Conservation (phyloP, 2,329 filamentous ascomycete species). For the Sphaceloma murrayae region DNA sequence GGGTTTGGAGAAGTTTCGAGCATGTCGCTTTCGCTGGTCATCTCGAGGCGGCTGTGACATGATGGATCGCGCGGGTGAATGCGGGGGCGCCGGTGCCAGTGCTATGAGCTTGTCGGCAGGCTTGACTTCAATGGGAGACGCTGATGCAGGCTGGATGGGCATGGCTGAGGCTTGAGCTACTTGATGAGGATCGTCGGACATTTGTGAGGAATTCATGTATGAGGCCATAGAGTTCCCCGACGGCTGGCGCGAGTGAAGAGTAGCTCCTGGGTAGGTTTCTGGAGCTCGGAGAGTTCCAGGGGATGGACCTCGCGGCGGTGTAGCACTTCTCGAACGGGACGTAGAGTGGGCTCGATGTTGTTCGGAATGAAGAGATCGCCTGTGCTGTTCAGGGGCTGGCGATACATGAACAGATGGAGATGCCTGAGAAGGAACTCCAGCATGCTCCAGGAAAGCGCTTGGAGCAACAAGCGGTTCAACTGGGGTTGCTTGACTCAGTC, state of each 20-base stretch:
- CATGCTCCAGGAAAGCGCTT: constrained; percentile 3
- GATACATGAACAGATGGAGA: constrained; percentile 3
- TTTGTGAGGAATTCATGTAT: constrained; percentile 11
- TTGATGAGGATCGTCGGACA: constrained; percentile 9
- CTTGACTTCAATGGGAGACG: constrained; percentile 6
- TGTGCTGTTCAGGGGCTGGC: constrained; percentile 6
- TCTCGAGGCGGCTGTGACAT: neutral
- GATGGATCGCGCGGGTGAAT: neutral
- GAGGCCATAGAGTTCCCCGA: constrained; percentile 4
- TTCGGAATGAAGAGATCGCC: constrained; percentile 7
- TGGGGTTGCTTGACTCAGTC: constrained; percentile 8
- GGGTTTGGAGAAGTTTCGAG: constrained; percentile 8
- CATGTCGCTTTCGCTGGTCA: constrained; percentile 4
- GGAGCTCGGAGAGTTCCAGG: neutral
- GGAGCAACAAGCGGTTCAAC: neutral
- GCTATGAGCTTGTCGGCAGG: neutral
- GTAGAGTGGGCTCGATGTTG: neutral
- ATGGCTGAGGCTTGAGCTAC: constrained; percentile 6
- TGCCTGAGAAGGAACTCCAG: neutral
- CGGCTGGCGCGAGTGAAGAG: neutral
- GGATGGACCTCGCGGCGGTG: neutral
- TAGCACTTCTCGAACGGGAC: constrained; percentile 5
- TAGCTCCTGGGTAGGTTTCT: neutral
- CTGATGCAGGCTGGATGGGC: constrained; percentile 4
- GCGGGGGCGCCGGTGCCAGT: neutral